Conservation (phyloP, 2,329 filamentous ascomycete species). For the Aspergillus awamori region DNA sequence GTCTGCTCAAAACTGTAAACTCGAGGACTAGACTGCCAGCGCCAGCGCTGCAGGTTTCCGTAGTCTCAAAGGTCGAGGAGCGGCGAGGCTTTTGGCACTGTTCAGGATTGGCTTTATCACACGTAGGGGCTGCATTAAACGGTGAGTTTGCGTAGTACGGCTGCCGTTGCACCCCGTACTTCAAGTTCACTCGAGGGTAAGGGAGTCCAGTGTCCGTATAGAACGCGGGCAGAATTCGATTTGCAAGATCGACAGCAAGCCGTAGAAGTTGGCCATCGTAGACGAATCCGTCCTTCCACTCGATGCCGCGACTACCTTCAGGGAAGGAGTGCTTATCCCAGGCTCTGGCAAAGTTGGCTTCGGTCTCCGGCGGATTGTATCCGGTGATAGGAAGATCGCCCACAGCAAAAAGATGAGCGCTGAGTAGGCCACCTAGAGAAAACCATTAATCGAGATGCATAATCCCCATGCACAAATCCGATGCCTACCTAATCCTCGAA, state of each 20-base stretch:
- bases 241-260: slow-evolving; percentile 82
- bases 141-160: slow-evolving; percentile 91
- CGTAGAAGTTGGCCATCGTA: slow-evolving; percentile 90
- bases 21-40: slow-evolving; percentile 95
- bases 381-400: slow-evolving; percentile 85
- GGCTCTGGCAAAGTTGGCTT: slow-evolving; percentile 42
- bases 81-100: slow-evolving; percentile 43
- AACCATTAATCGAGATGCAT: slow-evolving; percentile 9
- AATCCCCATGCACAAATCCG: not conserved
- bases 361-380: slow-evolving; percentile 61
- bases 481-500: slow-evolving; percentile 66
- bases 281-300: slow-evolving; percentile 74
- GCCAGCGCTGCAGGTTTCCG: slow-evolving; percentile 94
- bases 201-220: slow-evolving; percentile 88
- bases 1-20: slow-evolving; percentile 83
- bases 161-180: slow-evolving; percentile 67
- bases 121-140: slow-evolving; percentile 58
- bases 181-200: slow-evolving; percentile 90
- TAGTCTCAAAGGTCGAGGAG: slow-evolving; percentile 66
- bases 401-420: slow-evolving; percentile 88
- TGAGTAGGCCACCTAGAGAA: slow-evolving; percentile 73
- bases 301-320: slow-evolving; percentile 50
- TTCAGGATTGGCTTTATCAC: slow-evolving; percentile 47
- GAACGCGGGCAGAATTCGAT: slow-evolving; percentile 86
- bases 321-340: slow-evolving; percentile 43